Evolutionary conservation across 805 yeast genomes (phyloP).

Genomic region (Wickerhamomyces bisporus): DNA sequence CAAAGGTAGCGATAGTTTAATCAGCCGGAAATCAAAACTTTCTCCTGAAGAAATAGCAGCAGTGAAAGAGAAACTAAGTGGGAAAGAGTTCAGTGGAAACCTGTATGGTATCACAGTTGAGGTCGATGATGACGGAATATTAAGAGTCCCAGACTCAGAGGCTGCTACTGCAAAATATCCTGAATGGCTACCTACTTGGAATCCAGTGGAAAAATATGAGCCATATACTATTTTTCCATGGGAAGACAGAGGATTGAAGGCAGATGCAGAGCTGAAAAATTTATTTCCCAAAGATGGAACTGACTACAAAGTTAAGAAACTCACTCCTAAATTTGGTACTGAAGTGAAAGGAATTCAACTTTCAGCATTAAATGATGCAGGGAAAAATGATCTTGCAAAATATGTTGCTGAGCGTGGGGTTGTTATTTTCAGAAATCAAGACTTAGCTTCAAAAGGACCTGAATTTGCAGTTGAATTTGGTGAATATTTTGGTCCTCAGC

Average conservation of each 20-base stretch:
- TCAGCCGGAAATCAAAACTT: no score
- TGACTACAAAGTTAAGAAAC: background rate
- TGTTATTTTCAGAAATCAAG: constrained; percentile 60
- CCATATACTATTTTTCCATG: background rate
- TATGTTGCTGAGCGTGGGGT: constrained; percentile 67
- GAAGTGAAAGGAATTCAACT: constrained; percentile 57
- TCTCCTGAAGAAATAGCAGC: no score
- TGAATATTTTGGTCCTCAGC: constrained; percentile 62
- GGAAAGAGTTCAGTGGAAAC: no score
- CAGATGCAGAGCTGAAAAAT: background rate
- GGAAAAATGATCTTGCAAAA: constrained; percentile 65
- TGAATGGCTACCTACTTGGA: constrained; percentile 2
- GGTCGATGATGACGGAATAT: no score
- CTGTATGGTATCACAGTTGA: no score
- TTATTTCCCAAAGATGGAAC: constrained; percentile 1
- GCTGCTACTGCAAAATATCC: background rate
- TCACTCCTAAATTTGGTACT: constrained; percentile 68
- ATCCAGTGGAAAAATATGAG: background rate
- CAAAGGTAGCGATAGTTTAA: no score
- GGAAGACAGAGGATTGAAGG: background rate
- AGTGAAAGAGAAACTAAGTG: no score
- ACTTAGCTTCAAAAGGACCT: constrained; percentile 50
- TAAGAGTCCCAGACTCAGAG: no score
- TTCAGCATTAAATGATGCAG: constrained; percentile 45
- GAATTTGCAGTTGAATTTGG: constrained; percentile 47